Base-by-base conservation (phyloP, 495 filamentous ascomycete species). In the Podospora bellae-mahoneyi region DNA sequence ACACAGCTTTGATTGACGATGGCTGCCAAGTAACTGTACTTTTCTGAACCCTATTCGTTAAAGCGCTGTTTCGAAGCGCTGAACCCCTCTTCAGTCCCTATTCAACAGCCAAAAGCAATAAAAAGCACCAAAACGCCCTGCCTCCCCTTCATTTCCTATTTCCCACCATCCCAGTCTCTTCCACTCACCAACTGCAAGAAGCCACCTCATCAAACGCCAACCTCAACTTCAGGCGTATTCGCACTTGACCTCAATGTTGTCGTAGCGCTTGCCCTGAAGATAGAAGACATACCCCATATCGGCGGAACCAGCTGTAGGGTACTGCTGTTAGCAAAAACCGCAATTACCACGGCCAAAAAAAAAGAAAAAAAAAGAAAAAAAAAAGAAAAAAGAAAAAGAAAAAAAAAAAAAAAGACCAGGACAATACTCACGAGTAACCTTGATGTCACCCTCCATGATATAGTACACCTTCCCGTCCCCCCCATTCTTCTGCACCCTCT, bases 371-470 rank as follows among this genome's bases (percentile, higher is more conserved):
- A 10, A 44, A 5, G 2, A 15, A 20, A 20, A 20, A 20, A 20
- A 20, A 20, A 20, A 20, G 1, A 20, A 20, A 20, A 20, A 20
- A 20, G 1, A 20, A 20, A 20, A 20, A 20, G 20, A 20, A 20
- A 44, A 48, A 16, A 10, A 48, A 48, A 48, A 48, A 16, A 16
- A 13, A 48, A 6, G 39, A 16, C 39, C 7, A 10, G 15, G 39
- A 3, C 7, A 48, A 16, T 10, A 71, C 71, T 71, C 61, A 73
- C 74, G 78, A 6, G 77, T 69, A 10, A 75, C 67, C 66, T 79
- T 73, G 53, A 79, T 75, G 59, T 74, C 68, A 69, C 68, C 73
- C 2, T 26, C 59, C 19, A 75, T 57, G 5, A 73, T 68, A 44
- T 78, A 78, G 64, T 78, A 77, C 70, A 61, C 66, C 67, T 48